These are phyloP conservation scores for Hypoxylon rickii DNA, from an alignment of 495 filamentous ascomycete genomes.

Conservation along the genomic window DNA sequence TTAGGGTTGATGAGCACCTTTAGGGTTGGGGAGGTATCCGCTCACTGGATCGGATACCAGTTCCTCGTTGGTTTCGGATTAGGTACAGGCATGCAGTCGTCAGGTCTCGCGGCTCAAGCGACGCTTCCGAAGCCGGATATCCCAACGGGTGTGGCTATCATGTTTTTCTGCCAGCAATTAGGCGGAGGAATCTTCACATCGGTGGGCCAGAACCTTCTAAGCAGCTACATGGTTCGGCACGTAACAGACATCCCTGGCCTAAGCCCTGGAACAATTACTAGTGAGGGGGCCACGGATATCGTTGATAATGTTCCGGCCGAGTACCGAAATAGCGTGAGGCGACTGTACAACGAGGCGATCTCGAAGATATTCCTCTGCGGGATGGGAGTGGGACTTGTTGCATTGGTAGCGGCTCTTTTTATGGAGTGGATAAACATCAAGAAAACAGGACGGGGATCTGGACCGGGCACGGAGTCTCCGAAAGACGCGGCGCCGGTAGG, in stretches of 20 bases:
- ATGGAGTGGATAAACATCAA: slow-evolving; percentile 70
- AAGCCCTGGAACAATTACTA: slow-evolving; percentile 53
- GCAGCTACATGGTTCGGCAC: slow-evolving; percentile 58
- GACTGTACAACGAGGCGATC: slow-evolving; percentile 63
- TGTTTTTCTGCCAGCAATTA: slow-evolving; percentile 69
- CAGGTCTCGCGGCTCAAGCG: slow-evolving; percentile 66
- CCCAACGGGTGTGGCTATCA: slow-evolving; percentile 63
- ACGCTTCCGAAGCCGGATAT: slow-evolving; percentile 61
- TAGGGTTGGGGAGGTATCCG: slow-evolving; percentile 51
- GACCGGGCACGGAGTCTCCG: slow-evolving; percentile 1
- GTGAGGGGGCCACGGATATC: slow-evolving; percentile 63
- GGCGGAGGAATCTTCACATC: slow-evolving; percentile 70
- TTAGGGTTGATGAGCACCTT: slow-evolving; percentile 72
- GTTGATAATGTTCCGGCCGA: slow-evolving; percentile 48
- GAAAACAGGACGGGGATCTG: slow-evolving; percentile 31
- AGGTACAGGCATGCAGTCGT: slow-evolving; percentile 73
- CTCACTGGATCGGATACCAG: slow-evolving; percentile 75
- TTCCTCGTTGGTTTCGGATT: slow-evolving; percentile 72
- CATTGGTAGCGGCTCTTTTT: slow-evolving; percentile 53
- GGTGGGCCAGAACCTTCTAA: slow-evolving; percentile 66
- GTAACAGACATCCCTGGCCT: slow-evolving; percentile 52
- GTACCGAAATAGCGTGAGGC: slow-evolving; percentile 46
- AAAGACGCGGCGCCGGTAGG: background rate
- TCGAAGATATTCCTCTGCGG: slow-evolving; percentile 56
- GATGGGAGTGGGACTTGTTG: slow-evolving; percentile 57